These are phyloP conservation scores for Phalaenopsis equestris DNA, from an alignment of 106 monocot genomes.

Conservation along the genomic window DNA sequence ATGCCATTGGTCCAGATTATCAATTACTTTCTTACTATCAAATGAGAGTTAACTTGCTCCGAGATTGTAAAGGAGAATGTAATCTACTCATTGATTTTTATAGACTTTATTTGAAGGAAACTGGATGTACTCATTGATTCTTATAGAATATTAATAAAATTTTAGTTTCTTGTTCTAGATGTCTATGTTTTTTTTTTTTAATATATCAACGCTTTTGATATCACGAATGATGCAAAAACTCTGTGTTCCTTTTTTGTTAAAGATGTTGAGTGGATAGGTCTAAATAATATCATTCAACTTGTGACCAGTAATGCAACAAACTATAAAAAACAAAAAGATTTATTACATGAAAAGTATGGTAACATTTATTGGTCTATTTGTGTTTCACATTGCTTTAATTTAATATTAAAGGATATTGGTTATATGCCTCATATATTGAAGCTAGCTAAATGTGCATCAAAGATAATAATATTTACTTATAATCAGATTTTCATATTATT, in stretches of 20 bases:
- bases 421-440: background rate
- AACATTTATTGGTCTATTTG: background rate
- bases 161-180: no score
- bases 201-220: no score
- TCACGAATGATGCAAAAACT: no score
- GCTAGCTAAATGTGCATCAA: background rate
- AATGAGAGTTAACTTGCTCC: background rate
- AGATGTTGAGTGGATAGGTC: background rate
- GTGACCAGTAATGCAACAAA: background rate
- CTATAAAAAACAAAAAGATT: background rate
- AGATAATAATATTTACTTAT: background rate
- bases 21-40: background rate
- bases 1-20: background rate
- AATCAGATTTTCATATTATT: no score
- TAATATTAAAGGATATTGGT: background rate
- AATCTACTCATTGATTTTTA: background rate
- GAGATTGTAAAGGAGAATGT: background rate
- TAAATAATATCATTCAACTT: background rate
- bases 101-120: background rate
- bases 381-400: background rate
- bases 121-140: background rate
- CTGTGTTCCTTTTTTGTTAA: background rate
- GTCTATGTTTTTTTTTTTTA: no score
- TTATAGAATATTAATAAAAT: background rate
- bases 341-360: background rate